These are phyloP conservation scores for Pichia sporocuriosa DNA, from an alignment of 805 yeast species.

Conservation along the genomic window DNA sequence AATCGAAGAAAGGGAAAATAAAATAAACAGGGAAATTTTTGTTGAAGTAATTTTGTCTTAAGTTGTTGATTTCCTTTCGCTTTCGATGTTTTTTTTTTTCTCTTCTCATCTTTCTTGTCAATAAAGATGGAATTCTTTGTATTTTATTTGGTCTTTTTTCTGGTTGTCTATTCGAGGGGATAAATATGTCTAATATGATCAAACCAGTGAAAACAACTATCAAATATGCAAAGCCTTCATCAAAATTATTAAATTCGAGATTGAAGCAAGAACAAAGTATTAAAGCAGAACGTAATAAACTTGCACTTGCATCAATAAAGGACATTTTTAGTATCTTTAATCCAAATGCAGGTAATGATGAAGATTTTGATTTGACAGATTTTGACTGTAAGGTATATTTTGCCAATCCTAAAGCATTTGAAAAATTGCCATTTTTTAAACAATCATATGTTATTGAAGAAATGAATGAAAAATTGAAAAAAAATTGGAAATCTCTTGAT, in stretches of 20 bases:
- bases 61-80: no score
- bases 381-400: conserved; percentile 31
- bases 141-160: not conserved
- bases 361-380: conserved; percentile 26
- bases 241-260: conserved; percentile 15
- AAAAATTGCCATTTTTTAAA: conserved; percentile 39
- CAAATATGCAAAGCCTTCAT: conserved; percentile 20
- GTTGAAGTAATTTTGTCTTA: no score
- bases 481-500: conserved; percentile 49
- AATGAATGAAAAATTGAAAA: conserved; percentile 37
- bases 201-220: conserved; percentile 3
- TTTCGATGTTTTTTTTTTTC: not conserved
- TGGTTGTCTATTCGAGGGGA: not conserved
- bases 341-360: conserved; percentile 27
- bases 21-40: no score
- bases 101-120: no score
- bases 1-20: no score
- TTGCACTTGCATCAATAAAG: conserved; percentile 34
- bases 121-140: no score
- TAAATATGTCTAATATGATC: not conserved
- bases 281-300: conserved; percentile 28
- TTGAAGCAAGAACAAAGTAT: conserved; percentile 25
- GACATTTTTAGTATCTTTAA: conserved; percentile 32
- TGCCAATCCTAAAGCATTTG: conserved; percentile 24
- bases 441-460: conserved; percentile 51